Base-by-base conservation (phyloP, 2,329 filamentous ascomycete species). In the Fusarium pseudograminearum region DNA sequence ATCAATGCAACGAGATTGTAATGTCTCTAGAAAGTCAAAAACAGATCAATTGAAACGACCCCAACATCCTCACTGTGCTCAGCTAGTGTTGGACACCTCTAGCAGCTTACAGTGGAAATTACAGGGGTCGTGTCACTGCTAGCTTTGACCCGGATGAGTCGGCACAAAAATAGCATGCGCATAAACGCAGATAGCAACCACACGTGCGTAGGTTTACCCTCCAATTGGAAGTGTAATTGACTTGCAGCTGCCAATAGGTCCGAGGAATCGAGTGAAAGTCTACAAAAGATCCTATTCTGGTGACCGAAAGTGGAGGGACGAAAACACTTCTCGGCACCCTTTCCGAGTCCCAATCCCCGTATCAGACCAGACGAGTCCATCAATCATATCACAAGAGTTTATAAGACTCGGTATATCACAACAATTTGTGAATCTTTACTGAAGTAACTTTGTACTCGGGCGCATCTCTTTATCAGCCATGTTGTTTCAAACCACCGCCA, bases 401-500 rank as follows among this genome's bases (percentile, higher is more conserved):
- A 57, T 52, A 57, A 42, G 20, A n/a, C 18, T 11, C 40, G 7
- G 14, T 24, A 18, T 22, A 46, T 2, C 18, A 5, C 24, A 5
- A 6, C 34, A 30, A 33, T 11, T 20, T 15, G 0, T 5, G 22
- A 18, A 9, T 11, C 1, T 20, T 16, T 20, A 6, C 0, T 46
- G 28, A 31, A 22, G 18, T 20, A 53, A 28, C 11, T 44, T 6
- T 12, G 8, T 4, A 22, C 15, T 18, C 34, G 42, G 20, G 26
- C 7, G 24, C 28, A 31, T 20, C 12, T 15, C 7, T 20, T 9
- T 4, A 4, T 3, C 34, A 15, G 26, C 11, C 34, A 73, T 74
- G 72, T 45, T 73, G 40, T 71, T 74, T 22, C 59, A 69, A 59
- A 44, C 64, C 9, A 69, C 68, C 41, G 61, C 71, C 36, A 26